Evolutionary conservation across 805 yeast genomes (phyloP), one percentile per base, ranked within the genome.

Genomic region (Pichia scutulata): DNA sequence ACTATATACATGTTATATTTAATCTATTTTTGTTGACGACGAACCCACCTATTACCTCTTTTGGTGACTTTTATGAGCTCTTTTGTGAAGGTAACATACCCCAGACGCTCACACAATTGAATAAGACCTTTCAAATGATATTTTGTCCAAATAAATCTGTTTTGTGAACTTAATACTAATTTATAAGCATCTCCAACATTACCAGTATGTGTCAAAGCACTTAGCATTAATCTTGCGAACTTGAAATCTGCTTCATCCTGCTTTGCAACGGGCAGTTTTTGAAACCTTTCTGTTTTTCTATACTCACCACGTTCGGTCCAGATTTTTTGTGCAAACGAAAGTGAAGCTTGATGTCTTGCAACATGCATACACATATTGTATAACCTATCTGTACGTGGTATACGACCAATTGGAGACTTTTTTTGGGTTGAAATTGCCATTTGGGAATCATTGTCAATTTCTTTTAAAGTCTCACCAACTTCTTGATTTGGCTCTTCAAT

Each of bases 261-360:
- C 26, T 57, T 62, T 0, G 50, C 47, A 10, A 67, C 57, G 0
- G 70, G 46, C 18, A 80, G 60, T 0, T 50, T 37, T 47, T 71
- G 76, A 70, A 85, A 89, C 3, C 56, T 55, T 0, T 44, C 23
- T 0, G 86, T 73, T 52, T 78, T 78, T 47, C 97, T 72, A 67
- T 75, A 89, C 22, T 63, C 53, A 2, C 97, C 97, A 59, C 97
- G 77, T 59, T 86, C 95, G 2, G 68, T 65, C 95, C 96, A 89
- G 1, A 86, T 70, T 24, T 67, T 64, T 50, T 80, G 80, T 4
- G 89, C 90, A 60, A 84, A 78, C 0, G 70, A 71, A 40, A 74
- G 64, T 57, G 82, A 76, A 39, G 73, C 71, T 59, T 77, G 77
- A 44, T 71, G 70, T 13, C 75, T 74, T 1, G 92, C 86, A 1